Conservation (phyloP, 2,329 filamentous ascomycete genomes). For the Nemania diffusa region DNA sequence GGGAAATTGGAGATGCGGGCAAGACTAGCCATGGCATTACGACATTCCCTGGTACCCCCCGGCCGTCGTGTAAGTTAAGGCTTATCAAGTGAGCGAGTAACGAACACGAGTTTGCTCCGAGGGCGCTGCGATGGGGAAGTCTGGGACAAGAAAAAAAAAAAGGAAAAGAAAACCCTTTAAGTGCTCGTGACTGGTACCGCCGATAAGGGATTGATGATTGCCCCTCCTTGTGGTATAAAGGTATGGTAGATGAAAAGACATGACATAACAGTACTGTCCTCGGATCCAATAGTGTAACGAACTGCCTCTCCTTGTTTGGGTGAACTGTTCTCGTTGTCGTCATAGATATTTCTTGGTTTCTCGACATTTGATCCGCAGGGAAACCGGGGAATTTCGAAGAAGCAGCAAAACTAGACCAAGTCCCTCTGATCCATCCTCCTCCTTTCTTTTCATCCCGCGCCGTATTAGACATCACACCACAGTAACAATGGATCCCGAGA, state of each 20-base stretch:
- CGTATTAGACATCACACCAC: not conserved
- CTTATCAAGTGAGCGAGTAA: slow-evolving; percentile 26
- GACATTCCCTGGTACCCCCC: slow-evolving; percentile 28
- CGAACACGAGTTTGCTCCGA: slow-evolving; percentile 26
- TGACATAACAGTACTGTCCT: not conserved
- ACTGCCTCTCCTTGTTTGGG: not conserved
- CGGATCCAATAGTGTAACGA: not conserved
- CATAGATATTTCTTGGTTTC: slow-evolving; percentile 11
- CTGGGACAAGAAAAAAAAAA: not conserved
- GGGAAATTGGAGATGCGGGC: slow-evolving; percentile 10
- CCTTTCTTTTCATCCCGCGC: not conserved
- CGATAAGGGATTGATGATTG: slow-evolving; percentile 12
- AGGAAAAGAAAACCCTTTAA: slow-evolving; percentile 5
- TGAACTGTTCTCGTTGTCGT: slow-evolving; percentile 14
- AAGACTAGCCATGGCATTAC: slow-evolving; percentile 26
- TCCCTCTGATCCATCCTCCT: not conserved
- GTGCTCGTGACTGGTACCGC: slow-evolving; percentile 1
- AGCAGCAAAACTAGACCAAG: not conserved
- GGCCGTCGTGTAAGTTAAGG: slow-evolving; percentile 28
- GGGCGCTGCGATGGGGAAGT: slow-evolving; percentile 20
- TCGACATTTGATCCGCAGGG: not conserved
- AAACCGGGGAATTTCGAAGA: not conserved
- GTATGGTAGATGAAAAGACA: not conserved
- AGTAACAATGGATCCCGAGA: slow-evolving; percentile 33
- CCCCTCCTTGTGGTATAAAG: slow-evolving; percentile 20